Conservation (phyloP, 2,329 filamentous ascomycete genomes). For the Fulvia fulva region DNA sequence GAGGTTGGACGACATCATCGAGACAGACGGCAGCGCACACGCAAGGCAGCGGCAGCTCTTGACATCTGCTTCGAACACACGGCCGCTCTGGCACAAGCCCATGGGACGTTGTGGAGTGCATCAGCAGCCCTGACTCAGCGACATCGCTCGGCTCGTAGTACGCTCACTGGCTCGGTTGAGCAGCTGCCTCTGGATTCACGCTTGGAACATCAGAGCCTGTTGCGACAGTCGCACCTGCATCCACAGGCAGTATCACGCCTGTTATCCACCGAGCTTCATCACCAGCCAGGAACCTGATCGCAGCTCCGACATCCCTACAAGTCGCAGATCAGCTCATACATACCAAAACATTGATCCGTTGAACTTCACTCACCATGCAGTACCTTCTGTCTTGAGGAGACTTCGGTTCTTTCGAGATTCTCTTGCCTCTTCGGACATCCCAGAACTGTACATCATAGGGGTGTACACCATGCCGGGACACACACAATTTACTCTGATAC, state of each 20-base stretch:
- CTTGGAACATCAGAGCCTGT: slow-evolving; percentile 40
- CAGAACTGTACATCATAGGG: slow-evolving; percentile 51
- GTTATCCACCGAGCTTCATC: slow-evolving; percentile 48
- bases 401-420: slow-evolving; percentile 48
- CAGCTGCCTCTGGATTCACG: background rate
- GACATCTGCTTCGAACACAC: background rate
- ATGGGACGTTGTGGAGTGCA: no score
- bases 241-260: slow-evolving; percentile 46
- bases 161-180: background rate
- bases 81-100: background rate
- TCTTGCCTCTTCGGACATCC: slow-evolving; percentile 50
- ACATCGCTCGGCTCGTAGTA: background rate
- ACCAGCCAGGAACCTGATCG: slow-evolving; percentile 50
- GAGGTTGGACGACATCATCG: background rate
- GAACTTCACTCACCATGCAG: slow-evolving; percentile 39
- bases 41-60: background rate
- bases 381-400: slow-evolving; percentile 52
- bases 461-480: slow-evolving; percentile 54
- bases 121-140: background rate
- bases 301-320: slow-evolving; percentile 46
- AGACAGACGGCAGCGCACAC: background rate
- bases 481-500: slow-evolving; percentile 54
- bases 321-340: slow-evolving; percentile 32
- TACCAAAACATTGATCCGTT: background rate
- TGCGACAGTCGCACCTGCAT: slow-evolving; percentile 46